These are phyloP conservation scores for Coffea humblotiana DNA, from an alignment of 305 asterid species.

Conservation along the genomic window DNA sequence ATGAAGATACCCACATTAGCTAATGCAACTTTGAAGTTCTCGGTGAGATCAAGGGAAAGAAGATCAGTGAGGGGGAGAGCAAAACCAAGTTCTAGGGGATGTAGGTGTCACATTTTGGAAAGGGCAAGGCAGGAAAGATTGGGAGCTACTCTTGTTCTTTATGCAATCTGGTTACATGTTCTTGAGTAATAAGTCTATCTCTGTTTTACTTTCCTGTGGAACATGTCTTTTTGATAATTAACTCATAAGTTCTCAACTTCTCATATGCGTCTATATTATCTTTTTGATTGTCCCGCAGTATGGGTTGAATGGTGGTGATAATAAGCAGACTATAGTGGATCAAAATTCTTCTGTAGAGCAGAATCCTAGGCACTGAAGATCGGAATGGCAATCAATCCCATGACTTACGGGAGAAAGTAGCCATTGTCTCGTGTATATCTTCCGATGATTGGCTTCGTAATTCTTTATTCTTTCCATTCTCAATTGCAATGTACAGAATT, in stretches of 20 bases:
- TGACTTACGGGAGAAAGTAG: conserved; percentile 24
- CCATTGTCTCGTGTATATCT: conserved; percentile 17
- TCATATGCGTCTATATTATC: background rate
- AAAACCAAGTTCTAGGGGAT: background rate
- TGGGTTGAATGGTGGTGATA: conserved; percentile 45
- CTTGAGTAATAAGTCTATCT: background rate
- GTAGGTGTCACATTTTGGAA: background rate
- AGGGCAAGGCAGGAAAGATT: background rate
- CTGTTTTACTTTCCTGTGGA: background rate
- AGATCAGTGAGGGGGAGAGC: background rate
- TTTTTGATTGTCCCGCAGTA: conserved; percentile 29
- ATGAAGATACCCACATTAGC: background rate
- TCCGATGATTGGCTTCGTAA: conserved; percentile 10
- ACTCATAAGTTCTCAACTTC: background rate
- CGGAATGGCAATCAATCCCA: conserved; percentile 1
- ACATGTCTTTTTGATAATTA: background rate
- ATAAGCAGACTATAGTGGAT: conserved; percentile 27
- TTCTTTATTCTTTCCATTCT: conserved; percentile 21
- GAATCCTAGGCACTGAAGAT: conserved; percentile 25
- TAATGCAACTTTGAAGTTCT: background rate
- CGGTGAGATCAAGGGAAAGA: background rate
- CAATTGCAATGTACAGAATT: conserved; percentile 11
- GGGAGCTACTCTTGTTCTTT: background rate
- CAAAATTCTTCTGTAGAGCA: conserved; percentile 33
- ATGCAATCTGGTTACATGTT: background rate